phyloP scores from a whole-genome alignment of 768 basidiomycete species.

The Sistotremastrum suecicum region DNA sequence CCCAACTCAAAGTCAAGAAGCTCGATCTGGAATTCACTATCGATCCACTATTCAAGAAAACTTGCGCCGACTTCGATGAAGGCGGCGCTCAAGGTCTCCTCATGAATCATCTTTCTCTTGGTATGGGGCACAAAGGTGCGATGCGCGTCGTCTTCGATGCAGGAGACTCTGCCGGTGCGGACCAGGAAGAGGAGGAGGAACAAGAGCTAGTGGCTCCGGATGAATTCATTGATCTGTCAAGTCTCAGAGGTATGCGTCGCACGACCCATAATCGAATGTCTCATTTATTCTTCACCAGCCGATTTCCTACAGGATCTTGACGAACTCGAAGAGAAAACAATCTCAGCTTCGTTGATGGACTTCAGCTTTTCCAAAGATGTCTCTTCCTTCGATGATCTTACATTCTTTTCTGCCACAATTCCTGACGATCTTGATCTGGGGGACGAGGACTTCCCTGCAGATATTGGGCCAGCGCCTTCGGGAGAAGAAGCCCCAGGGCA shows the following conservation, averaged over 20 bases:
- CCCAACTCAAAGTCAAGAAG: conserved; percentile 78
- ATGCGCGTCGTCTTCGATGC: conserved; percentile 94
- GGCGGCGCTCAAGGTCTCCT: conserved; percentile 91
- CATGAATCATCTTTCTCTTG: conserved; percentile 87
- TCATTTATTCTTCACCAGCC: conserved; percentile 21
- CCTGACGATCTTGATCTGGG: conserved; percentile 20
- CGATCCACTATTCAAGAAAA: conserved; percentile 95
- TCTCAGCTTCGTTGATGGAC: conserved; percentile 64
- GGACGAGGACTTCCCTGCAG: conserved; percentile 22
- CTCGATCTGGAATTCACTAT: conserved; percentile 92
- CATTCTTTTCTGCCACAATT: conserved; percentile 37
- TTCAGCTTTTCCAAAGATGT: conserved; percentile 73
- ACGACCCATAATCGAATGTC: conserved; percentile 1
- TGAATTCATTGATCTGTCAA: conserved; percentile 42
- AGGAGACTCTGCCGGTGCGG: conserved; percentile 72
- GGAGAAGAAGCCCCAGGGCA: conserved; percentile 5
- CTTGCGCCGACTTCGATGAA: conserved; percentile 96
- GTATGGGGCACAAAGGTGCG: conserved; percentile 63
- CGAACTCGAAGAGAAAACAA: conserved; percentile 49
- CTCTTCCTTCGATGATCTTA: conserved; percentile 46
- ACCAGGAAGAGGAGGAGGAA: conserved; percentile 56
- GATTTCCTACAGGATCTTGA: conserved; percentile 64
- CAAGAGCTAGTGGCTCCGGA: conserved; percentile 53
- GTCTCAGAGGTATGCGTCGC: conserved; percentile 39
- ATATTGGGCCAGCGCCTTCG: conserved; percentile 4